These are phyloP conservation scores for Dovyalis caffra DNA, from an alignment of 345 rosid genomes.

Conservation along the genomic window DNA sequence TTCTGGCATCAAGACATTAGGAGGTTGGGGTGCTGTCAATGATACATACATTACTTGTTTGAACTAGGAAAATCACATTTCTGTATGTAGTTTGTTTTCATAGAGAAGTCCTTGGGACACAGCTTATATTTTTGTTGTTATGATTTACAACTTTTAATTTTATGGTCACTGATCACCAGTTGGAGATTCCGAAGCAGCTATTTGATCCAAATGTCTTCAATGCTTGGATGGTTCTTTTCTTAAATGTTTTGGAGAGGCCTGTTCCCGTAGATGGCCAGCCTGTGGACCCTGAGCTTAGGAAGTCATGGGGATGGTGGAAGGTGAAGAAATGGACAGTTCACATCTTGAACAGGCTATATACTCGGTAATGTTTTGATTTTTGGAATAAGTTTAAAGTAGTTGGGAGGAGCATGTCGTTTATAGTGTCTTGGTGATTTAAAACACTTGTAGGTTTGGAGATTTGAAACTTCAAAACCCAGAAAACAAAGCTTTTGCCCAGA, in stretches of 20 bases:
- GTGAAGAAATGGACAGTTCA: constrained; percentile 99
- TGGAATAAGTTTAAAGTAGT: not conserved
- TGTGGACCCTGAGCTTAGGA: constrained; percentile 78
- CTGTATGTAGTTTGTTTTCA: not conserved
- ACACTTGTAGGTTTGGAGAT: constrained; percentile 81
- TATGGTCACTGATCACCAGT: constrained; percentile 36
- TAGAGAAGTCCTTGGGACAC: not conserved
- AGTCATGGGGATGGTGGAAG: constrained; percentile 99
- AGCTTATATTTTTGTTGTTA: not conserved
- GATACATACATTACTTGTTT: not conserved
- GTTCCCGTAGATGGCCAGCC: constrained; percentile 97
- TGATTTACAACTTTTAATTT: not conserved
- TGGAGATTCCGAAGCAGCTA: constrained; percentile 94
- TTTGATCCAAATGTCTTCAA: constrained; percentile 73
- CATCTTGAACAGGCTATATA: constrained; percentile 87
- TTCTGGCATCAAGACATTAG: not conserved
- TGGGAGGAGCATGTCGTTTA: not conserved
- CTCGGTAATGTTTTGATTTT: constrained; percentile 49
- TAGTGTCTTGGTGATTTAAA: constrained; percentile 6
- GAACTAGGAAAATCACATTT: not conserved
- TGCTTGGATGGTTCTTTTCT: constrained; percentile 95
- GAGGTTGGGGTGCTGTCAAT: not conserved
- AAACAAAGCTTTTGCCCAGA: constrained; percentile 78
- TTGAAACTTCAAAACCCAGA: constrained; percentile 84
- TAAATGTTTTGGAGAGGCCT: constrained; percentile 84